Evolutionary conservation across 2,329 filamentous ascomycete species (phyloP), one percentile per base, ranked within the genome.

Genomic region (Didymella exigua): DNA sequence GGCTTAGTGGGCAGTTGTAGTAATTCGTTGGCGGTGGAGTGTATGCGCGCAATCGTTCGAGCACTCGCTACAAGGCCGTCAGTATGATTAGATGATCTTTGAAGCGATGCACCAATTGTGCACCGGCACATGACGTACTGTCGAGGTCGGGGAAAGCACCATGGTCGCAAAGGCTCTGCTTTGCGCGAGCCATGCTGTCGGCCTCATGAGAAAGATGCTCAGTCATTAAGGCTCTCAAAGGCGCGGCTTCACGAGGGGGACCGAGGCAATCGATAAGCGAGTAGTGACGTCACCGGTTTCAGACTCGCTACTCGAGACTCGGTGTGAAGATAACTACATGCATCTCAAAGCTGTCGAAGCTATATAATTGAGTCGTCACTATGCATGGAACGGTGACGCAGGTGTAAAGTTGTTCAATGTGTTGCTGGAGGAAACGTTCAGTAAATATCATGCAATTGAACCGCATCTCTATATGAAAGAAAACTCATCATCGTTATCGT

Each of bases 1-100:
- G 85, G 13, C 78, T 79, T 8, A 86, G 68, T 1, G 85, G 85
- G 36, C 85, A 80, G 44, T 78, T 76, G 60, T 79, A 76, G 75
- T 84, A 88, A 58, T 78, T 79, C 6, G 84, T 85, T 8, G 82
- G 78, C 34, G 83, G 84, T n/a, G 84, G 77, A 13, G 75, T 72
- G 65, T 85, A 88, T 30, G 77, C 71, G 62, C 83, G 78, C 23
- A 88, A 75, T 49, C 84, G 81, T 36, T 81, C 77, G 66, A 88
- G 77, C 33, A 84, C 85, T 66, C 72, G 69, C 72, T 74, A 41
- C 23, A 11, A 2, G n/a, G n/a, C 3, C 9, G 51, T 70, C 49
- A 70, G 58, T 30, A 40, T 19, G 24, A n/a, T 3, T 24, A 24
- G 2, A 24, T 14, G 2, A 14, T 11, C 10, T 2, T 37, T 13